Evolutionary conservation across 1,139 yeast genomes (phyloP).

Genomic region (Pichia sp.): DNA sequence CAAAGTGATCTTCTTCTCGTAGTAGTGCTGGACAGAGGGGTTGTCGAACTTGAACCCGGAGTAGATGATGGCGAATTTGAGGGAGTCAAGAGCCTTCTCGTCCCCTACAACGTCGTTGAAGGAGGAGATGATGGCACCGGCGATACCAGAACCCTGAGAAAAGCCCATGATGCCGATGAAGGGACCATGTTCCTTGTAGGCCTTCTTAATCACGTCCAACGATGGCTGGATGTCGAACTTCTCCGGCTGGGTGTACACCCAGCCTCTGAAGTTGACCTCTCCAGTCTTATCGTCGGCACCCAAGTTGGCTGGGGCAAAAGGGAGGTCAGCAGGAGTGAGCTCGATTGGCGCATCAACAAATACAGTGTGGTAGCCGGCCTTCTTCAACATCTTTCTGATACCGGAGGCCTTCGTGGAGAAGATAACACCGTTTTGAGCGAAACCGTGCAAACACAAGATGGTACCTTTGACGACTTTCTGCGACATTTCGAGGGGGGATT

Average conservation of each 20-base stretch:
- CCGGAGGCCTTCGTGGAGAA: constrained; percentile 81
- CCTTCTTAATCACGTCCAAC: constrained; percentile 47
- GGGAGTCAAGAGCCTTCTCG: constrained; percentile 31
- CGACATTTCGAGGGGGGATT: constrained; percentile 16
- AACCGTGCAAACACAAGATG: constrained; percentile 34
- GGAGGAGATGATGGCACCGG: constrained; percentile 51
- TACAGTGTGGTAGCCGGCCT: constrained; percentile 63
- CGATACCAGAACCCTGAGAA: constrained; percentile 90
- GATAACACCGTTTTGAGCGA: constrained; percentile 62
- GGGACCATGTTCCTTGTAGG: constrained; percentile 72
- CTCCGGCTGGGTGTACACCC: constrained; percentile 43
- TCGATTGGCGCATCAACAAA: constrained; percentile 75
- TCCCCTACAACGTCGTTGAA: constrained; percentile 33
- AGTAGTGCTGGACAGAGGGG: constrained; percentile 46
- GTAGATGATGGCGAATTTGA: constrained; percentile 70
- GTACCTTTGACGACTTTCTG: constrained; percentile 29
- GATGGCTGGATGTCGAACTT: constrained; percentile 42
- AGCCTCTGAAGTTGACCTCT: constrained; percentile 48
- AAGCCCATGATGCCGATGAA: constrained; percentile 86
- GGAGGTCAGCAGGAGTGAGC: constrained; percentile 64
- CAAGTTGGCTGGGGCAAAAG: constrained; percentile 42
- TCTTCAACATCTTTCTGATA: constrained; percentile 64
- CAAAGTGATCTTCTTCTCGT: constrained; percentile 43
- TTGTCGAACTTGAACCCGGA: constrained; percentile 72
- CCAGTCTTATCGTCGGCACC: constrained; percentile 38